Conservation (phyloP, 2,329 filamentous ascomycete species). For the Sporothrix pseudoabietina region DNA sequence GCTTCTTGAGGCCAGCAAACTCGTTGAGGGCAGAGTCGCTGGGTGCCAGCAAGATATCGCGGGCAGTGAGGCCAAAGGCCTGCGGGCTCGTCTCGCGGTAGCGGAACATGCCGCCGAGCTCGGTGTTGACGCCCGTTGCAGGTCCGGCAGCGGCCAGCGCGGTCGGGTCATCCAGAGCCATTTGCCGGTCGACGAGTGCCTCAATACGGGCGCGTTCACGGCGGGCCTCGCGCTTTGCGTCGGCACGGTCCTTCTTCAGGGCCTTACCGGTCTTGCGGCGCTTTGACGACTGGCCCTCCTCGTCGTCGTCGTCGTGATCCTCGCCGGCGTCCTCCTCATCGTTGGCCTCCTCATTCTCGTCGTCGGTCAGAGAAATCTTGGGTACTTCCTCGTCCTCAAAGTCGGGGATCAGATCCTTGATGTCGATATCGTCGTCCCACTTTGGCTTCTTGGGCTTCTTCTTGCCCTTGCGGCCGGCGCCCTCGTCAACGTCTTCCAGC, state of each 20-base stretch:
- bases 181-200: constrained; percentile 77
- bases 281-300: constrained; percentile 48
- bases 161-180: constrained; percentile 70
- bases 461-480: constrained; percentile 53
- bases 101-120: constrained; percentile 60
- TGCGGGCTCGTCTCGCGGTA: constrained; percentile 94
- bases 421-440: constrained; percentile 98
- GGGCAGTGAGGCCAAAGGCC: constrained; percentile 83
- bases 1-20: constrained; percentile 91
- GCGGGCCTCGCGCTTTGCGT: constrained; percentile 70
- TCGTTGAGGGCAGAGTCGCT: constrained; percentile 84
- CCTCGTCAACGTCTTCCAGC: constrained; percentile 55
- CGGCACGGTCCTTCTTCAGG: constrained; percentile 59
- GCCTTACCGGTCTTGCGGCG: constrained; percentile 64
- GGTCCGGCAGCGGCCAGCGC: constrained; percentile 44
- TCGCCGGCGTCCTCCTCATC: constrained; percentile 42
- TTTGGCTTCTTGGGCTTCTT: constrained; percentile 72
- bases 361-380: constrained; percentile 59
- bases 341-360: constrained; percentile 45
- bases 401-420: constrained; percentile 85
- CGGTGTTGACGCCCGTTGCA: constrained; percentile 33
- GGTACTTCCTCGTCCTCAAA: constrained; percentile 69
- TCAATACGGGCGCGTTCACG: constrained; percentile 83
- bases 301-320: constrained; percentile 36
- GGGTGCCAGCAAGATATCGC: constrained; percentile 86